Conservation (phyloP, 202 grass and related monocot species). For the Elaeis oleifera region DNA sequence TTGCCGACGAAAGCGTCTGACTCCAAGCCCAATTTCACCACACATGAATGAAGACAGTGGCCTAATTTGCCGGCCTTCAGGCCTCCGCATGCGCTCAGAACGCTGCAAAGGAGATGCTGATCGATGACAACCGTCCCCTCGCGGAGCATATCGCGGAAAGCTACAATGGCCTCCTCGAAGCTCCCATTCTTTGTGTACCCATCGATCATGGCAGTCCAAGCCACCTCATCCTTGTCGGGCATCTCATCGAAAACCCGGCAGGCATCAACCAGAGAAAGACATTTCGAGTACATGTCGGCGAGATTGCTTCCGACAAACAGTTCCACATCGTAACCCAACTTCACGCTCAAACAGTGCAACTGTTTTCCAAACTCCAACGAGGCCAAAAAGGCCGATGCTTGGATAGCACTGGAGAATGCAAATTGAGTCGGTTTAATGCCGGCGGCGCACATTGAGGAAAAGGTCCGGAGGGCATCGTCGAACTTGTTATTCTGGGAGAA, state of each 20-base stretch:
- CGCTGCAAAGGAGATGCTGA: conserved; percentile 23
- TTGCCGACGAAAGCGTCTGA: conserved; percentile 36
- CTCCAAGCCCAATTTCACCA: conserved; percentile 31
- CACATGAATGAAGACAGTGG: conserved; percentile 20
- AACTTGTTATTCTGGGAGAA: conserved; percentile 35
- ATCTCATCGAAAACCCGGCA: too few species aligned
- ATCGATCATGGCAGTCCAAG: conserved; percentile 78
- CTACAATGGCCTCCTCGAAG: conserved; percentile 16
- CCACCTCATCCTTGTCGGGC: conserved; percentile 30
- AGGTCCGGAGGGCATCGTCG: conserved; percentile 35
- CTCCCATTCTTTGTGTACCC: conserved; percentile 49
- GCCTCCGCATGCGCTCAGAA: too few species aligned
- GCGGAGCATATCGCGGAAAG: conserved; percentile 41
- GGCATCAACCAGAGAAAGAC: conserved; percentile 36
- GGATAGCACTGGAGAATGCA: conserved; percentile 45
- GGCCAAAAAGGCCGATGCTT: conserved; percentile 27
- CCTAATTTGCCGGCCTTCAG: too few species aligned
- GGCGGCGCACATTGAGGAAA: conserved; percentile 33
- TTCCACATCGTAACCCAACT: conserved; percentile 38
- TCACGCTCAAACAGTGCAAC: conserved; percentile 37
- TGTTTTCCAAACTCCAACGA: conserved; percentile 22
- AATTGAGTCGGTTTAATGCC: conserved; percentile 35
- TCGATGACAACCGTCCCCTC: conserved; percentile 33
- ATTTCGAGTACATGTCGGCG: conserved; percentile 65
- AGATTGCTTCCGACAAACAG: conserved; percentile 69